Conservation (phyloP, 2,329 filamentous ascomycete genomes). For the Cryphonectria carpinicola region DNA sequence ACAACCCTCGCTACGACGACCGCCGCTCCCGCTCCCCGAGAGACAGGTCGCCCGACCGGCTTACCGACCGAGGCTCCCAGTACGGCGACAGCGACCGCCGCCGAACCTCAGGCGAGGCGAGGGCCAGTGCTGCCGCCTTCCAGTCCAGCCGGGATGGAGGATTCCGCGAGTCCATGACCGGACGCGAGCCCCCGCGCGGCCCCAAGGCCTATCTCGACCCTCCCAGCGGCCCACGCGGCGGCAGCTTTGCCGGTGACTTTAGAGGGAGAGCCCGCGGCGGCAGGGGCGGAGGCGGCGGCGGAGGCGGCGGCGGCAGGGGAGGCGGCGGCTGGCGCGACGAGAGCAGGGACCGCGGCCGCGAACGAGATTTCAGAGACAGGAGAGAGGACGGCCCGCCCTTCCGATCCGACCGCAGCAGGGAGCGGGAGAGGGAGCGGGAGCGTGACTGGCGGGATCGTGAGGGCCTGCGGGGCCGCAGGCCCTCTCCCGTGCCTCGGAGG, state of each 20-base stretch:
- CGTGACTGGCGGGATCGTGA: slow-evolving; percentile 57
- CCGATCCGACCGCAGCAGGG: slow-evolving; percentile 62
- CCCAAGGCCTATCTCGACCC: slow-evolving; percentile 78
- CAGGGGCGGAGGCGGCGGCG: slow-evolving; percentile 47
- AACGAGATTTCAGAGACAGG: slow-evolving; percentile 64
- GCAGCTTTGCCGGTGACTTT: slow-evolving; percentile 68
- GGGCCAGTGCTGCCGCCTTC: slow-evolving; percentile 63
- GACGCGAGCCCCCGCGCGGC: slow-evolving; percentile 77
- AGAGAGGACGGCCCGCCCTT: slow-evolving; percentile 52
- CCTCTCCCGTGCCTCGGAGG: slow-evolving; percentile 63
- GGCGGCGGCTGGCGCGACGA: slow-evolving; percentile 63
- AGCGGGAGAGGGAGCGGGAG: slow-evolving; percentile 47
- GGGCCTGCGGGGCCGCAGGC: slow-evolving; percentile 61
- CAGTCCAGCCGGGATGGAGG: slow-evolving; percentile 58
- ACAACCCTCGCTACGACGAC: slow-evolving; percentile 65
- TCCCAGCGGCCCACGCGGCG: slow-evolving; percentile 69
- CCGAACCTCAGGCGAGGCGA: slow-evolving; percentile 64
- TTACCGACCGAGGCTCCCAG: slow-evolving; percentile 54
- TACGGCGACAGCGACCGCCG: slow-evolving; percentile 70
- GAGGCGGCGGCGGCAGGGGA: slow-evolving; percentile 45
- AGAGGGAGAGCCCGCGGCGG: slow-evolving; percentile 58
- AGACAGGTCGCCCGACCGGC: slow-evolving; percentile 73
- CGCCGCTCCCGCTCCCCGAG: slow-evolving; percentile 67
- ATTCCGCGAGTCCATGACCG: slow-evolving; percentile 58
- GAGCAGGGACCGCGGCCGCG: slow-evolving; percentile 62